phyloP scores from a whole-genome alignment of 192 early-diverging fungal genomes.

The Umbelopsis vinacea region DNA sequence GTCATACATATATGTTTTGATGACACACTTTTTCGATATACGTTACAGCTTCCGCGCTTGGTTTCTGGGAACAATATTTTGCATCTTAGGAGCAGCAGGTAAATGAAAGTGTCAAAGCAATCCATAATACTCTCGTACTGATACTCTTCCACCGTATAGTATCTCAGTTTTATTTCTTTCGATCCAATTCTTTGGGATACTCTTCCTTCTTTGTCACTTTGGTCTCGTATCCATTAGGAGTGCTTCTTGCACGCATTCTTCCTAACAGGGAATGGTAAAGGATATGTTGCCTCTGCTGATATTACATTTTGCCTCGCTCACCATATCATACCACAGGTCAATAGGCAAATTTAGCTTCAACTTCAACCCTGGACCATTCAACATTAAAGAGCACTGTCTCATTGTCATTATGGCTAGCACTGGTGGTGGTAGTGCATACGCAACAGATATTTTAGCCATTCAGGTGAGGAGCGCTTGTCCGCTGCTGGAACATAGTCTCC shows the following conservation, averaged over 20 bases:
- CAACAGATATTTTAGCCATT: slow-evolving; percentile 39
- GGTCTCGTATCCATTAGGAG: slow-evolving; percentile 24
- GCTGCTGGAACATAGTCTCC: background rate
- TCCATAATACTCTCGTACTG: background rate
- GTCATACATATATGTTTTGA: too few relatives aligned
- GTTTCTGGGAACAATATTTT: slow-evolving; percentile 14
- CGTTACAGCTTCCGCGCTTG: background rate
- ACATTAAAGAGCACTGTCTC: slow-evolving; percentile 53
- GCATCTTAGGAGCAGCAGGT: slow-evolving; percentile 15
- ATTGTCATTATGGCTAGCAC: slow-evolving; percentile 51
- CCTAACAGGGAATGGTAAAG: background rate
- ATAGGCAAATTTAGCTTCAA: slow-evolving; percentile 7
- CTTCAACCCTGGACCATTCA: slow-evolving; percentile 53
- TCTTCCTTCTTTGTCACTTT: slow-evolving; percentile 26
- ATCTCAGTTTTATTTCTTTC: slow-evolving; percentile 27
- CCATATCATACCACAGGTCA: background rate
- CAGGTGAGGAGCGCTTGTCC: background rate
- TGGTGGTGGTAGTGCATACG: slow-evolving; percentile 46
- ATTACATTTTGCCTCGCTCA: background rate
- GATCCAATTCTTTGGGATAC: slow-evolving; percentile 1
- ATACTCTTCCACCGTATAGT: background rate
- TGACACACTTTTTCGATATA: background rate
- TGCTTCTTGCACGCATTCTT: background rate
- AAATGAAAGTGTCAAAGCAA: background rate
- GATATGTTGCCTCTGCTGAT: background rate